These are phyloP conservation scores for Myriosclerotinia duriaeana DNA, from an alignment of 2,329 filamentous ascomycete species.

Conservation along the genomic window DNA sequence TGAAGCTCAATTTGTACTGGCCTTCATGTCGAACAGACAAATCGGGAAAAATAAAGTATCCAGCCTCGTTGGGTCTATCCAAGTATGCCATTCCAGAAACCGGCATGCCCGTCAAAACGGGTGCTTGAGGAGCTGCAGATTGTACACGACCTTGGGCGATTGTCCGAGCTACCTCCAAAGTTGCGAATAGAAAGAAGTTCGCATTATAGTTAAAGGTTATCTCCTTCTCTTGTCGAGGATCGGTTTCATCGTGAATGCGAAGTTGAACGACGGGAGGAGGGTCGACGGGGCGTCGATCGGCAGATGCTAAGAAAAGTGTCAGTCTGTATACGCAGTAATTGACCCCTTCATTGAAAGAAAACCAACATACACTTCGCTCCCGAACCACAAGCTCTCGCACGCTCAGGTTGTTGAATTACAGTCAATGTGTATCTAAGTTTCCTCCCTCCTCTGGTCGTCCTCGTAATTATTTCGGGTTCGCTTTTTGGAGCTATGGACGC, in stretches of 20 bases:
- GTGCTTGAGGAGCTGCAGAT: constrained; percentile 65
- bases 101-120: constrained; percentile 89
- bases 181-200: constrained; percentile 96
- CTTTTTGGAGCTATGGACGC: constrained; percentile 10
- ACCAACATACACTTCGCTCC: constrained; percentile 82
- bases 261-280: constrained; percentile 89
- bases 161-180: constrained; percentile 79
- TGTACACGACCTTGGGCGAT: constrained; percentile 79
- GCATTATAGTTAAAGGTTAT: constrained; percentile 91
- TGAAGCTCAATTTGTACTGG: constrained; percentile 86
- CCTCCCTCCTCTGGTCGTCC: constrained; percentile 70
- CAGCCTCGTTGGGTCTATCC: constrained; percentile 74
- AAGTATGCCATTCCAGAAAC: constrained; percentile 96
- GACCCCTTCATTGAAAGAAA: neutral
- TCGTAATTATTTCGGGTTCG: constrained; percentile 25
- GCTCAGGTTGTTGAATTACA: constrained; percentile 91
- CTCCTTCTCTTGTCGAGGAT: constrained; percentile 40
- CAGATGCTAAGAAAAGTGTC: constrained; percentile 31
- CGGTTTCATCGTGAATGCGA: constrained; percentile 68
- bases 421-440: constrained; percentile 77
- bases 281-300: constrained; percentile 34
- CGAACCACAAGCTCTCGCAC: constrained; percentile 90
- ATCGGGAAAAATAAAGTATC: constrained; percentile 98
- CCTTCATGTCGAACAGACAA: constrained; percentile 94
- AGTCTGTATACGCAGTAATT: neutral